Evolutionary conservation across 2,329 filamentous ascomycete genomes (phyloP).

Genomic region (Emmonsia crescens): DNA sequence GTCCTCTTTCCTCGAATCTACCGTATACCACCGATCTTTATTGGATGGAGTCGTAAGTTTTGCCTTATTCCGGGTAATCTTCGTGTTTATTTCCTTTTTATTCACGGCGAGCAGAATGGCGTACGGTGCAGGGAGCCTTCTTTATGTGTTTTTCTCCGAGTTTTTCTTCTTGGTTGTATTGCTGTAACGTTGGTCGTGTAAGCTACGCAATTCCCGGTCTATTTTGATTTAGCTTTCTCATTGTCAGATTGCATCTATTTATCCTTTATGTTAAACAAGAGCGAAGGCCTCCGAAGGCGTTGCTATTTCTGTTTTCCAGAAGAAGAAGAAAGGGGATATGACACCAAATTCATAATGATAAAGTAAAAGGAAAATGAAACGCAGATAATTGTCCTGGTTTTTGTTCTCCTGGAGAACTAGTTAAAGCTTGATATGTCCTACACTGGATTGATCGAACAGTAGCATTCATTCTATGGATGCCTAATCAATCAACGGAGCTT

Average conservation of each 20-base stretch:
- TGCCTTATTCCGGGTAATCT: background rate
- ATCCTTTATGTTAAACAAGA: background rate
- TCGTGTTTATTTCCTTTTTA: background rate
- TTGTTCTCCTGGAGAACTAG: background rate
- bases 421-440: background rate
- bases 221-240: background rate
- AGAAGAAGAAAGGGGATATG: background rate
- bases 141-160: background rate
- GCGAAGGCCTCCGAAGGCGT: background rate
- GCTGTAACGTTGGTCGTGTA: background rate
- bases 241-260: background rate
- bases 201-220: background rate
- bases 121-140: background rate
- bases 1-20: background rate
- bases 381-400: background rate
- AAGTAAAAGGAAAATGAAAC: background rate
- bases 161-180: background rate
- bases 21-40: background rate
- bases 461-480: background rate
- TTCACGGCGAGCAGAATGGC: conserved; percentile 1
- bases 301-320: background rate
- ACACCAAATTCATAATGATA: no score
- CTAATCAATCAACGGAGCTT: background rate
- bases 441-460: background rate
- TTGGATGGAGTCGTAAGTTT: background rate